These are phyloP conservation scores for Wilcoxina mikolae DNA, from an alignment of 495 filamentous ascomycete genomes.

Conservation along the genomic window DNA sequence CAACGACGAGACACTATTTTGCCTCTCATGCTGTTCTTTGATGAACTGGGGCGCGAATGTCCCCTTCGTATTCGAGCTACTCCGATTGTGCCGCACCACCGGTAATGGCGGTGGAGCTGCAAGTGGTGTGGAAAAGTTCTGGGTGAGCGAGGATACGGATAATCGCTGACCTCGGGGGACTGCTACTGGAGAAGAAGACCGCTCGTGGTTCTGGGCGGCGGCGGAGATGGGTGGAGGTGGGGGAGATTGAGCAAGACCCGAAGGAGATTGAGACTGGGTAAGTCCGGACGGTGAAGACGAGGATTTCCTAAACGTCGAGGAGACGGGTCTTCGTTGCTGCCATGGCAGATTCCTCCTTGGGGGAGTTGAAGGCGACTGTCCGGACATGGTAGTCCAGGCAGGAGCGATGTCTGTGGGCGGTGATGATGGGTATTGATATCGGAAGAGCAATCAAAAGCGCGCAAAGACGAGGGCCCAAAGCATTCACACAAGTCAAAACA, in stretches of 20 bases:
- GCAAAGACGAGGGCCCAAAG: background rate
- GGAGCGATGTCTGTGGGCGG: conserved; percentile 9
- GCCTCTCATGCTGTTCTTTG: conserved; percentile 59
- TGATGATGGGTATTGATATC: conserved; percentile 5
- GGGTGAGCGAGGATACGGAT: conserved; percentile 20
- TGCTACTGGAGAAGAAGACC: conserved; percentile 16
- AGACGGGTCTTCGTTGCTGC: conserved; percentile 25
- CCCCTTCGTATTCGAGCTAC: conserved; percentile 24
- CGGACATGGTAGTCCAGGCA: conserved; percentile 22
- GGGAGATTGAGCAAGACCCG: background rate
- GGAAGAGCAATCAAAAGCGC: background rate
- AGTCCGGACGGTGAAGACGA: conserved; percentile 17
- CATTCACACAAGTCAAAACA: background rate
- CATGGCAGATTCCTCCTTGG: conserved; percentile 15
- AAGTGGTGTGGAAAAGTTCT: conserved; percentile 8
- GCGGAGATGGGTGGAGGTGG: background rate
- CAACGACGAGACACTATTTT: conserved; percentile 21
- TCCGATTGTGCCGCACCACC: conserved; percentile 15
- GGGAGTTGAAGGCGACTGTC: conserved; percentile 5
- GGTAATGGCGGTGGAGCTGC: background rate
- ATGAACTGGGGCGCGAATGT: conserved; percentile 97
- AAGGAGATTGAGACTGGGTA: conserved; percentile 6
- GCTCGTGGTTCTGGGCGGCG: background rate
- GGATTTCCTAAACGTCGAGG: conserved; percentile 11
- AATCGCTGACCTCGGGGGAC: conserved; percentile 19